A percentile compares a stretch with the other conserved stretches of the same genome.
phyloP scores from a whole-genome alignment of 441 rosid genomes.

The Cnidoscolus chayamansa region DNA sequence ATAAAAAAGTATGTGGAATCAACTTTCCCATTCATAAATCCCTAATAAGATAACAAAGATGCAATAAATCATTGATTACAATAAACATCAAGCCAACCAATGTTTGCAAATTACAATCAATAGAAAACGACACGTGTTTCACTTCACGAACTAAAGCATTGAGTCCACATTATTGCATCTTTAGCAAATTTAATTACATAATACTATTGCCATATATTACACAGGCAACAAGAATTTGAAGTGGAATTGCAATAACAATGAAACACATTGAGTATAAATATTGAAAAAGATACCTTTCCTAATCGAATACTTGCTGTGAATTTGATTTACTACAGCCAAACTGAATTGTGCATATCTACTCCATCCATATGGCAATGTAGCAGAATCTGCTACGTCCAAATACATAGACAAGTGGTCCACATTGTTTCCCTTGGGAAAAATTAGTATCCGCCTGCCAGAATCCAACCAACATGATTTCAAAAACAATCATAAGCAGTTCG shows the following conservation, averaged over 20 bases:
- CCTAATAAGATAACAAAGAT: background rate
- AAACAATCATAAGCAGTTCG: conserved; percentile 15
- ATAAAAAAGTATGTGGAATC: background rate
- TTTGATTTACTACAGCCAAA: conserved; percentile 77
- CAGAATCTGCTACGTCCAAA: conserved; percentile 84
- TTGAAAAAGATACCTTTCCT: conserved; percentile 63
- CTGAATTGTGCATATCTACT: conserved; percentile 90
- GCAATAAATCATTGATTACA: background rate
- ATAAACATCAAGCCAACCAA: background rate
- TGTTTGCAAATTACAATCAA: background rate
- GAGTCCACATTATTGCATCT: background rate
- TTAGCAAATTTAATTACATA: conserved; percentile 4
- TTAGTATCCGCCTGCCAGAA: conserved; percentile 70
- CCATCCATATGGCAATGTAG: conserved; percentile 81
- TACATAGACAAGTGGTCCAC: conserved; percentile 94
- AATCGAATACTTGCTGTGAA: conserved; percentile 55
- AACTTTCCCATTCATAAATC: background rate
- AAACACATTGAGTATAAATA: background rate
- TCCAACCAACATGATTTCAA: conserved; percentile 17
- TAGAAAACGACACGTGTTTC: background rate
- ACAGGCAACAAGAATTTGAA: background rate
- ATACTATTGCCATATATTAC: conserved; percentile 3
- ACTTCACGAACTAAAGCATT: background rate
- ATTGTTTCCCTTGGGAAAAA: conserved; percentile 93
- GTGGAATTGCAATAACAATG: conserved; percentile 1